Conservation (phyloP, 1,284 basidiomycete species). For the Inonotus obliquus region DNA sequence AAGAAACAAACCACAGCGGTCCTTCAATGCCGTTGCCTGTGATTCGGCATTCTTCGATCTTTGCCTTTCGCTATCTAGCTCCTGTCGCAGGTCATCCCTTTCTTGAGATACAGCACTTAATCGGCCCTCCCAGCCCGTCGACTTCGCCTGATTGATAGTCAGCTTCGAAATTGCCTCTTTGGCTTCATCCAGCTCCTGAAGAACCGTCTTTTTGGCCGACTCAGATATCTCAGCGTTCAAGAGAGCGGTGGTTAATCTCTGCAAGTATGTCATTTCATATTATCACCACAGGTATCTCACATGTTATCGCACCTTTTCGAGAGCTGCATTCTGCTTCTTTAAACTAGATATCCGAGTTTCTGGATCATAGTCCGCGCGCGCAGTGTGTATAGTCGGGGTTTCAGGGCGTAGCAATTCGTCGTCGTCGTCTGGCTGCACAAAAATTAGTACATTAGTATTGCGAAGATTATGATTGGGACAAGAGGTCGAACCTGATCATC, state of each 20-base stretch:
- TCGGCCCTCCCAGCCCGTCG: slow-evolving; percentile 64
- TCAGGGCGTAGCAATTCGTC: slow-evolving; percentile 10
- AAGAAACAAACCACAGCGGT: slow-evolving; percentile 49
- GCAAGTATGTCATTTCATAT: slow-evolving; percentile 4
- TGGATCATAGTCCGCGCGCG: slow-evolving; percentile 24
- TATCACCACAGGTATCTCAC: not conserved
- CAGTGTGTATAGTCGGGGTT: slow-evolving; percentile 10
- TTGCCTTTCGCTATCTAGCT: slow-evolving; percentile 70
- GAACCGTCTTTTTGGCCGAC: slow-evolving; percentile 66
- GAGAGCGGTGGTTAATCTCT: slow-evolving; percentile 79
- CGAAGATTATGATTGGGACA: not conserved
- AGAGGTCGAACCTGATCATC: slow-evolving; percentile 6
- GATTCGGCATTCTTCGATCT: slow-evolving; percentile 68
- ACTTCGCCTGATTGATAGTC: slow-evolving; percentile 62
- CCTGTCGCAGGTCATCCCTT: slow-evolving; percentile 83
- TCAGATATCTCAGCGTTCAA: slow-evolving; percentile 83
- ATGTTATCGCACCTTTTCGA: slow-evolving; percentile 56
- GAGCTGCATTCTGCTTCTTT: slow-evolving; percentile 51
- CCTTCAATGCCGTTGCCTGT: slow-evolving; percentile 56
- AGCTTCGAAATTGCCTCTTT: slow-evolving; percentile 65
- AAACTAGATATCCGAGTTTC: slow-evolving; percentile 40
- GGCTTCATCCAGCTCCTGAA: slow-evolving; percentile 78
- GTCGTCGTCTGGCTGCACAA: slow-evolving; percentile 10
- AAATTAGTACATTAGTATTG: not conserved
- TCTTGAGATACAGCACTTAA: slow-evolving; percentile 62